Evolutionary conservation across 108 stramenopile species (phyloP).

Genomic region (Fragilaria radians): DNA sequence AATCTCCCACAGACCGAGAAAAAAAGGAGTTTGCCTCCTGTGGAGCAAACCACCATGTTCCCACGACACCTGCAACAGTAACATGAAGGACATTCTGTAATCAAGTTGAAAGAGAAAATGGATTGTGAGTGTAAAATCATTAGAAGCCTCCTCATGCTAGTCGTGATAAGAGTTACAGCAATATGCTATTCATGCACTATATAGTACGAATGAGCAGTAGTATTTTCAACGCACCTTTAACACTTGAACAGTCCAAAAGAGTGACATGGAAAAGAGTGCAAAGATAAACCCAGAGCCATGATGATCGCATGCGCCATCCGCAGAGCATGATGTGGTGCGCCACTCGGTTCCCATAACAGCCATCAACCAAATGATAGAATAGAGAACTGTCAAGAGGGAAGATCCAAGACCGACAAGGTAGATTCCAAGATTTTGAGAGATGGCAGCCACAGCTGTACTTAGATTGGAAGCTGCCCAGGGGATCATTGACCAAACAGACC

Average conservation of each 20-base stretch:
- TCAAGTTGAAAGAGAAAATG: conserved; percentile 2
- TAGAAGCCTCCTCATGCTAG: too few relatives aligned
- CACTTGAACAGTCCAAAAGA: conserved; percentile 75
- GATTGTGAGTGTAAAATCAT: background rate
- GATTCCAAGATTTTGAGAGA: conserved; percentile 52
- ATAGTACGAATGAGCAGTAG: background rate
- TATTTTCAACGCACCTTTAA: conserved; percentile 17
- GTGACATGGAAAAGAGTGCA: conserved; percentile 49
- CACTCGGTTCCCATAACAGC: conserved; percentile 22
- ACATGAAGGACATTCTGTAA: conserved; percentile 72
- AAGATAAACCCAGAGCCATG: conserved; percentile 13
- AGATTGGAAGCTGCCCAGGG: conserved; percentile 75
- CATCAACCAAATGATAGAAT: conserved; percentile 27
- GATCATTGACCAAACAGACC: conserved; percentile 43
- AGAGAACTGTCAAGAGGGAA: conserved; percentile 23
- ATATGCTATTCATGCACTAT: background rate
- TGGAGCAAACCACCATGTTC: conserved; percentile 86
- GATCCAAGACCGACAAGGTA: conserved; percentile 26
- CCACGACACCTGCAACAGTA: conserved; percentile 78
- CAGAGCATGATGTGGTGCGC: background rate
- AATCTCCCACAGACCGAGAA: conserved; percentile 33
- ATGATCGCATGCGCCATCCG: conserved; percentile 20
- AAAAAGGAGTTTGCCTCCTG: conserved; percentile 33
- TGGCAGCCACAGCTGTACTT: conserved; percentile 37
- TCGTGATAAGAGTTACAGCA: background rate